Evolutionary conservation across 2,329 filamentous ascomycete genomes (phyloP), one percentile per base, ranked within the genome.

Genomic region (Colletotrichum sublineola): DNA sequence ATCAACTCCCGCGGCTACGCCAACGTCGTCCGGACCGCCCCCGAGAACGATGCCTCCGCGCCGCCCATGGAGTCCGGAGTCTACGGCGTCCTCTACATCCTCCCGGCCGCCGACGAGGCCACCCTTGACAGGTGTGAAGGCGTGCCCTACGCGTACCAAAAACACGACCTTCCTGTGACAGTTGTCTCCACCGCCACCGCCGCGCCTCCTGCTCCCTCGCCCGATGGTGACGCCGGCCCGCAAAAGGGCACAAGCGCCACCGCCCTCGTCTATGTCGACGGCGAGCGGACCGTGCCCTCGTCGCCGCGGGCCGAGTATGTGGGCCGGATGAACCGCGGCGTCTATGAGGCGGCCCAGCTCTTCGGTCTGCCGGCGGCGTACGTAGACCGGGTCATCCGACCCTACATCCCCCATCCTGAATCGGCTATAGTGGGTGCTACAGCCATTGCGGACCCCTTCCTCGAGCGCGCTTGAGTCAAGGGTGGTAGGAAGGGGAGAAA

Each of bases 1-100:
- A 93, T 94, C 82, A 92, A 90, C 77, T 80, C 83, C 57, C 86
- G 91, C 1, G 91, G 91, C 18, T 93, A 91, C 78, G 92, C 92
- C 50, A 94, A 93, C 77, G 83, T 94, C n/a, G 86, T 90, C 36
- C 78, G 76, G n/a, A 72, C 78, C 3, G 12, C 31, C 33, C 55
- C 50, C 18, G 53, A n/a, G 33, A 40, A 40, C 33, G 38, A 56
- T n/a, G 6, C 33, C 12, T 4, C 36, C 33, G 6, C n/a, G 6
- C 36, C 36, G 12, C 46, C 18, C 15, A 36, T 53, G 6, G 62
- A 40, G 56, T 31, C 81, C 38, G 85, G 87, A 66, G 86, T 91
- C 46, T 90, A 88, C 79, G 89, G 89, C 5, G 78, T 91, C 2
- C 80, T 91, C 24, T 92, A 91, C 77, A 80, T 81, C 7, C 81